Evolutionary conservation across 768 basidiomycete species (phyloP).

Genomic region (Gymnopilus junonius): DNA sequence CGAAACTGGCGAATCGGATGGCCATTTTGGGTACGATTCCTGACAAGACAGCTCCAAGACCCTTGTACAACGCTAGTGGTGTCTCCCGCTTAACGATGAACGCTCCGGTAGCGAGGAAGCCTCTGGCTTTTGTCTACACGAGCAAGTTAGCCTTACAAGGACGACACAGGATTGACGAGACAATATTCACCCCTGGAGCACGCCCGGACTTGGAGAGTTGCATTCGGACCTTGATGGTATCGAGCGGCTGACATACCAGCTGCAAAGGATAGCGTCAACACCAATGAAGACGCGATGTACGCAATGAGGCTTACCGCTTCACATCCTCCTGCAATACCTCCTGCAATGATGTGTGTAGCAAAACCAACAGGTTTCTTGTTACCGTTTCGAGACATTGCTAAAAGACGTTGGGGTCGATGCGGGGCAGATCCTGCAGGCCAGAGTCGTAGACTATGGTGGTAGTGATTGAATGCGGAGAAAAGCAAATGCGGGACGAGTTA

Average conservation of each 20-base stretch:
- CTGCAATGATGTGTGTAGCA: conserved; percentile 91
- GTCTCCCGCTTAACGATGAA: conserved; percentile 92
- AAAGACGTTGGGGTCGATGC: conserved; percentile 10
- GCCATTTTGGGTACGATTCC: conserved; percentile 99
- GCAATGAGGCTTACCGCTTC: conserved; percentile 70
- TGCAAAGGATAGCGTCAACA: conserved; percentile 28
- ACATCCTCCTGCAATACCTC: conserved; percentile 91
- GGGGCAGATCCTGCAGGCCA: conserved; percentile 4
- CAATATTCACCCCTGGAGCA: conserved; percentile 75
- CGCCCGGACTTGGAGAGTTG: conserved; percentile 87
- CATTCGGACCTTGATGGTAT: conserved; percentile 99
- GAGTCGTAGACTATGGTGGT: neutral
- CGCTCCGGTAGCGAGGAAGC: conserved; percentile 89
- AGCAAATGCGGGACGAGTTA: conserved; percentile 12
- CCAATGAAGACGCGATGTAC: neutral
- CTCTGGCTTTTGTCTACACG: conserved; percentile 83
- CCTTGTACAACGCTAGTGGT: conserved; percentile 96
- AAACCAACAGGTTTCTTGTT: conserved; percentile 83
- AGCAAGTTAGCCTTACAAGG: neutral
- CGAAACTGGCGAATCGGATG: conserved; percentile 97
- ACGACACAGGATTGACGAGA: neutral
- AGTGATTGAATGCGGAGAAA: conserved; percentile 17
- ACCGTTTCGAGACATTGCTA: conserved; percentile 53
- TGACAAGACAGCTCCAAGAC: conserved; percentile 92
- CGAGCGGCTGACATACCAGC: conserved; percentile 90